Percentiles rank a stretch among this genome's conserved stretches.
Conservation (phyloP, 108 stramenopile species). For the Nitzschia sp. region DNA sequence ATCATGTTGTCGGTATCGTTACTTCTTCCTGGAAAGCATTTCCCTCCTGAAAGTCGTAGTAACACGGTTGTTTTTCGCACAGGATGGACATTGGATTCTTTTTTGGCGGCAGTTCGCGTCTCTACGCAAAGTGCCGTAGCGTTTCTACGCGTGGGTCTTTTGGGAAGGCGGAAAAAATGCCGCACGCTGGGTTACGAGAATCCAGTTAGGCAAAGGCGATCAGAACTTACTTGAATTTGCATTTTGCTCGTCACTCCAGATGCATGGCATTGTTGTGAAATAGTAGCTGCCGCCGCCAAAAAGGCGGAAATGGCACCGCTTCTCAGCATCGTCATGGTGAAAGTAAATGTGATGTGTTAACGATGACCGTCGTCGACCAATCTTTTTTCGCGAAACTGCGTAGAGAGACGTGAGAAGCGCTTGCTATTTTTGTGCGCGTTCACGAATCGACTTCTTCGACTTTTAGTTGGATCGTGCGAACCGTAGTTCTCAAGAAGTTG, state of each 20-base stretch:
- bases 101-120: no score
- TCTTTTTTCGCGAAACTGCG: no score
- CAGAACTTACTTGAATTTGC: slow-evolving; percentile 12
- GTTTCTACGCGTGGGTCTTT: not conserved
- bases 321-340: not conserved
- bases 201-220: not conserved
- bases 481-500: no score
- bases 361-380: no score
- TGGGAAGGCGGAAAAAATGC: not conserved
- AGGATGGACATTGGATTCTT: not conserved
- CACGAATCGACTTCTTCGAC: no score
- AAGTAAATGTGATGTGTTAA: no score
- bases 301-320: not conserved
- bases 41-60: no score
- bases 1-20: no score
- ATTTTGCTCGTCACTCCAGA: slow-evolving; percentile 2
- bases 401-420: no score
- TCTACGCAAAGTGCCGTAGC: not conserved
- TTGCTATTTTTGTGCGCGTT: no score
- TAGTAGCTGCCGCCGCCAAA: not conserved
- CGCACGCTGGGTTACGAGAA: not conserved
- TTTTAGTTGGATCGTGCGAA: no score
- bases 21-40: no score
- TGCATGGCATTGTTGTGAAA: not conserved
- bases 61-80: not conserved